Evolutionary conservation across 371 early-diverging fungal genomes (phyloP).

Genomic region (Fennellomyces sp.): DNA sequence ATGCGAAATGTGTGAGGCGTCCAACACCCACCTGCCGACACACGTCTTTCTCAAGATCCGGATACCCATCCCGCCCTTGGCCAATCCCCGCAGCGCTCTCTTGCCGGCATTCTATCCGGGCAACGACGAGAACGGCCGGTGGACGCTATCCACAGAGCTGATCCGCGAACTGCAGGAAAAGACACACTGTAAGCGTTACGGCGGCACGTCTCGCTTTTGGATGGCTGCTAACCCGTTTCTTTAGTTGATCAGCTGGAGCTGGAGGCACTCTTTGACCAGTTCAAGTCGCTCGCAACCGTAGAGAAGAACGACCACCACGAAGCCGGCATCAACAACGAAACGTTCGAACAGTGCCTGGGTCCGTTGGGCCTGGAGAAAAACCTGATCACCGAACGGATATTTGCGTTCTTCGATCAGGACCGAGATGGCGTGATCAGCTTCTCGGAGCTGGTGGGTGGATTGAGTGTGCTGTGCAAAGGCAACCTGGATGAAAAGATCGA

Average conservation of each 20-base stretch:
- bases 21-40: conserved; percentile 73
- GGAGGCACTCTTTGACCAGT: conserved; percentile 86
- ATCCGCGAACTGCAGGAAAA: conserved; percentile 55
- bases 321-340: conserved; percentile 78
- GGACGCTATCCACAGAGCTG: conserved; percentile 34
- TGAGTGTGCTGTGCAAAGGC: conserved; percentile 86
- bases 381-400: conserved; percentile 86
- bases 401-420: conserved; percentile 89
- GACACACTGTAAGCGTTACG: conserved; percentile 70
- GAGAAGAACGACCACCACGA: conserved; percentile 43
- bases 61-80: conserved; percentile 94
- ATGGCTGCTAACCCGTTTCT: background rate
- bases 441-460: conserved; percentile 81
- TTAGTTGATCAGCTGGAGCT: conserved; percentile 85
- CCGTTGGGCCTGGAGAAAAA: conserved; percentile 85
- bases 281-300: conserved; percentile 77
- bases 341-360: conserved; percentile 88
- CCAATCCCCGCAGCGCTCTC: conserved; percentile 83
- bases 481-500: conserved; percentile 87
- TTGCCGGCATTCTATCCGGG: conserved; percentile 83
- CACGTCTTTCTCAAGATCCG: conserved; percentile 92
- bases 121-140: conserved; percentile 27
- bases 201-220: background rate
- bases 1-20: conserved; percentile 90
- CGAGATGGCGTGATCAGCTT: conserved; percentile 77